A percentile compares a stretch with the other conserved stretches of the same genome.
Evolutionary conservation across 2,329 filamentous ascomycete genomes (phyloP).

Genomic region (Colletotrichum melonis): DNA sequence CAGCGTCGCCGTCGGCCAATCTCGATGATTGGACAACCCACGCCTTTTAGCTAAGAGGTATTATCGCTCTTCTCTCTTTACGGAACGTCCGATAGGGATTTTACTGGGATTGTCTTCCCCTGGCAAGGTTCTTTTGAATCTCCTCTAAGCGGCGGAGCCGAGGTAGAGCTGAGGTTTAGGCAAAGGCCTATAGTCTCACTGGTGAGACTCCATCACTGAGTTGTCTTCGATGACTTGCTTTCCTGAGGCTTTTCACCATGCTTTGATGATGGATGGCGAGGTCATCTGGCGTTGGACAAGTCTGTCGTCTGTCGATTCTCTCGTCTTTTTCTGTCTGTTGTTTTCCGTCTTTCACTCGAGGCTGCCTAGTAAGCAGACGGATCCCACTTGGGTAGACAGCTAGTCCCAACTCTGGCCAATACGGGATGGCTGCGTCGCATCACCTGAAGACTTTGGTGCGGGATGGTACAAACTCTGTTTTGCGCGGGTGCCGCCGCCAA

Average conservation of each 20-base stretch:
- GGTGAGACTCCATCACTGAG: conserved; percentile 16
- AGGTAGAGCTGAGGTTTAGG: conserved; percentile 5
- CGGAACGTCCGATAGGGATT: conserved; percentile 3
- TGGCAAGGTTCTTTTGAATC: conserved; percentile 17
- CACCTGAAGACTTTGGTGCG: conserved; percentile 26
- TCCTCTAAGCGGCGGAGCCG: neutral
- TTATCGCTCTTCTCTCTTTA: conserved; percentile 8
- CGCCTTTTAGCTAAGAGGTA: conserved; percentile 26
- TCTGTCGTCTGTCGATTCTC: neutral
- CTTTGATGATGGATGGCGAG: conserved; percentile 14
- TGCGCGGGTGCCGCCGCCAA: conserved; percentile 36
- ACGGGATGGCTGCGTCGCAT: conserved; percentile 16
- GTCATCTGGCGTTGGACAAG: conserved; percentile 8
- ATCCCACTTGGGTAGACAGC: conserved; percentile 5
- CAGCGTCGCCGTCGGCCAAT: conserved; percentile 5
- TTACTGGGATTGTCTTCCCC: conserved; percentile 5
- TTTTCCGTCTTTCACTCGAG: neutral
- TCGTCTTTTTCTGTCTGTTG: neutral
- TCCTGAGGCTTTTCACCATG: neutral
- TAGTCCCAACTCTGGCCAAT: conserved; percentile 22
- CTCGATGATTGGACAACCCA: conserved; percentile 21
- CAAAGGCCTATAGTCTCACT: conserved; percentile 2
- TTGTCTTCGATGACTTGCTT: neutral
- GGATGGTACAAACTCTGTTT: conserved; percentile 31
- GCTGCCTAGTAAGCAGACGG: conserved; percentile 23